These are phyloP conservation scores for Castanopsis chinensis DNA, from an alignment of 306 rosid species.

Conservation along the genomic window DNA sequence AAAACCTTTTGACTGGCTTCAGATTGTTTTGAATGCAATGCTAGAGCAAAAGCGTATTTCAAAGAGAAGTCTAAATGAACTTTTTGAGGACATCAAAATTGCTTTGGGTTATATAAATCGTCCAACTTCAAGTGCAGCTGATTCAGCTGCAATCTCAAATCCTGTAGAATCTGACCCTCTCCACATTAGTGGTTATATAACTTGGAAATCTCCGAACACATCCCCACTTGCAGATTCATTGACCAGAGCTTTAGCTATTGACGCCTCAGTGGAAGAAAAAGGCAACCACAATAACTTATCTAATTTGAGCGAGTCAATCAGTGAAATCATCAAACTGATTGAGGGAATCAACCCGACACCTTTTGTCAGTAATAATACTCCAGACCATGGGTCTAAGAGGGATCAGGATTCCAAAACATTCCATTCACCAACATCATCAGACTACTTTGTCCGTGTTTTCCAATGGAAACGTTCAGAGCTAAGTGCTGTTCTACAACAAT, in stretches of 20 bases:
- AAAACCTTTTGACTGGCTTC: conserved; percentile 76
- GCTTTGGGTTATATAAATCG: conserved; percentile 53
- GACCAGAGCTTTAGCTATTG: conserved; percentile 3
- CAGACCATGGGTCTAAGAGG: conserved; percentile 31
- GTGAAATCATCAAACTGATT: conserved; percentile 50
- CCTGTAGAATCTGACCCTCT: conserved; percentile 27
- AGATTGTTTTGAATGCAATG: conserved; percentile 64
- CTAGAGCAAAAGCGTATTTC: conserved; percentile 50
- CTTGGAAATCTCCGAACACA: conserved; percentile 6
- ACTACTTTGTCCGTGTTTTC: conserved; percentile 55
- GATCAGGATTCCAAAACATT: conserved; percentile 34
- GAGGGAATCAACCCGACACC: conserved; percentile 49
- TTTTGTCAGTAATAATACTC: conserved; percentile 23
- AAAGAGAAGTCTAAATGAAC: conserved; percentile 57
- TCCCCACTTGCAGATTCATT: conserved; percentile 4
- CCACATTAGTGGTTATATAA: conserved; percentile 11
- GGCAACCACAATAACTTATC: conserved; percentile 13
- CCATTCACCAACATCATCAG: conserved; percentile 38
- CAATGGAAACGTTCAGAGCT: conserved; percentile 61
- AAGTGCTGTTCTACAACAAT: conserved; percentile 48
- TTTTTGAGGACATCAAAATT: conserved; percentile 68
- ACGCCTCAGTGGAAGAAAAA: conserved; percentile 26
- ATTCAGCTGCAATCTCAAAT: conserved; percentile 18
- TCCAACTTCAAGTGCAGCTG: conserved; percentile 29
- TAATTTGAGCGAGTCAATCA: conserved; percentile 35